Base-by-base conservation (phyloP, 1,284 basidiomycete genomes). In the Mycosarcoma maydis region DNA sequence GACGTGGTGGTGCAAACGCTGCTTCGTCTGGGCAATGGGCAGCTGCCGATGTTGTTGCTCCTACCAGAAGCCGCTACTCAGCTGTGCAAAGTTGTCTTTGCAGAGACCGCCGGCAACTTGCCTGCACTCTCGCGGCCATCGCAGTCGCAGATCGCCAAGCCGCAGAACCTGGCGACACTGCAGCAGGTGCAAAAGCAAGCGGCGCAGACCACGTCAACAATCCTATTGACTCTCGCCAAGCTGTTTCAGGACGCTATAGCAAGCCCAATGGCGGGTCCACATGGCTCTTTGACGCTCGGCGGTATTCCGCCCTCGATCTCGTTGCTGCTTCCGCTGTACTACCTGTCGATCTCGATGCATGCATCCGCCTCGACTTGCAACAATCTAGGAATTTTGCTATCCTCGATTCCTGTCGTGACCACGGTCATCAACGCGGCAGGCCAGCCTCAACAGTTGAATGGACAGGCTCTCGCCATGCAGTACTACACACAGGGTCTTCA, bases 351-450 rank as follows among this genome's bases (percentile, higher is more conserved):
- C 5, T 84, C 86, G 3, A 80, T 88, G 41, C 83, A 83, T 64
- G 86, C 87, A 2, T 85, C 85, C 4, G 85, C 88, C 3, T 86
- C 86, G 42, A 86, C 85, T 4, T 86, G 85, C 81, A 88, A 89
- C 74, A 88, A 88, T 58, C 83, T 88, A 19, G 87, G 88, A 20
- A 87, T 88, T 56, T 78, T 88, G 23, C 78, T 88, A 4, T 86
- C 87, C 2, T 83, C 84, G 2, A 80, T 87, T 34, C 80, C 82
- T 2, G 75, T 82, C 6, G 78, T 82, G 0, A 71, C 78, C 3
- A 73, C 68, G 0, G 66, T 78, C 19, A 56, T 72, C 23, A 78
- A 78, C 49, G 40, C 71, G 29, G 52, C 75, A 13, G 83, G 83
- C 17, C 75, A 83, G 16, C 80, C 10, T 75, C 69, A 80, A 48